Evolutionary conservation across 768 basidiomycete genomes (phyloP), one percentile per base, ranked within the genome.

Genomic region (Collybia mongolica): DNA sequence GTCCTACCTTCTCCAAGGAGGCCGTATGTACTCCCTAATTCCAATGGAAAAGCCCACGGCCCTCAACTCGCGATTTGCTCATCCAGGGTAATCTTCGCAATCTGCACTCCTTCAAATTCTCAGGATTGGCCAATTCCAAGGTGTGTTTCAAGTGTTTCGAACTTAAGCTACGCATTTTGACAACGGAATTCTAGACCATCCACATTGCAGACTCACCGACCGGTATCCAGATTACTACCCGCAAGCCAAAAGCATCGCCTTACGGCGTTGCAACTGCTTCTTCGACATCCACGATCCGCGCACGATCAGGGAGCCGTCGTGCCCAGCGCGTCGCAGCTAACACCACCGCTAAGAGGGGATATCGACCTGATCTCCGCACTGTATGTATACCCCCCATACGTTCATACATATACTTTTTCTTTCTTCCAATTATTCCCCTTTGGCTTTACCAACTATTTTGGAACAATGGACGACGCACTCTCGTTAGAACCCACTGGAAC

Each of bases 401-500:
- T 7, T 26, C 24, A 26, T 7, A 7, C 24, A 26, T 26, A 26
- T 1, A 17, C 24, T 24, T 11, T 15, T 32, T 44, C 14, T 23
- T n/a, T 24, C 37, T 42, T 18, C 36, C 24, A 53, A 9, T 51
- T 26, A 44, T 36, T 51, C 39, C 45, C 29, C 44, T 52, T 49
- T 45, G 51, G 47, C 18, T 28, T 52, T 32, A 29, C 46, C 52
- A 35, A 47, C 52, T 49, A 51, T 54, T 49, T 52, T 60, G 26
- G 42, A 24, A 44, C 48, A 45, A 39, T 36, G 57, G 46, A 48
- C 46, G 62, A 74, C 71, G 88, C 90, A 91, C 73, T 85, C 84
- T 81, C 84, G 85, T 85, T 93, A 93, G 90, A 93, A 90, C 90
- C 90, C 86, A 77, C 88, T 81, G 86, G 86, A 89, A 67, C 59